Evolutionary conservation across 1,139 yeast species (phyloP).

Genomic region (Candida sp.): DNA sequence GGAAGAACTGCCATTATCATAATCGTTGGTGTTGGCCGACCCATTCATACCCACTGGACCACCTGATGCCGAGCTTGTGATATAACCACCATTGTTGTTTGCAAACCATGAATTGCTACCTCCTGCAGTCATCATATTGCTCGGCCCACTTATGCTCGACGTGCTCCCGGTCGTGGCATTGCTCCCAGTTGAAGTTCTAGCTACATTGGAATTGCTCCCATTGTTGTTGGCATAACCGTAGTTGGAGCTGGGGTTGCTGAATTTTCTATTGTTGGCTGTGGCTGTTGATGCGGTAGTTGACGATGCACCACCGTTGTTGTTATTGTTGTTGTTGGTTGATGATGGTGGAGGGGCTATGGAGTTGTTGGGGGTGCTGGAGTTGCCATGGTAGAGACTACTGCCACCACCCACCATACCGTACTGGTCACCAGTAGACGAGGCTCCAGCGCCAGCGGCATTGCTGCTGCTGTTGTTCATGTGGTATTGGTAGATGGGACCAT

Average conservation of each 20-base stretch:
- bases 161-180: conserved; percentile 4
- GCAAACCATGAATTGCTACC: background rate
- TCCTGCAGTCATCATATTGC: background rate
- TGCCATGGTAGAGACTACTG: background rate
- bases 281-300: conserved; percentile 5
- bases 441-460: conserved; percentile 12
- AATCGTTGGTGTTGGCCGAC: background rate
- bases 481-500: conserved; percentile 13
- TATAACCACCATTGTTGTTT: conserved; percentile 5
- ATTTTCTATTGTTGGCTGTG: conserved; percentile 1
- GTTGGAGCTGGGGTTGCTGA: background rate
- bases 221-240: conserved; percentile 4
- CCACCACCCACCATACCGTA: conserved; percentile 11
- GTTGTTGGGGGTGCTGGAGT: background rate
- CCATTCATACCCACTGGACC: background rate
- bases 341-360: background rate
- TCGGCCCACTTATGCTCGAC: conserved; percentile 11
- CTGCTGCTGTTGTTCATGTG: conserved; percentile 15
- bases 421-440: conserved; percentile 15
- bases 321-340: background rate
- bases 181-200: conserved; percentile 1
- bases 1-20: background rate
- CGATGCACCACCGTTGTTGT: background rate
- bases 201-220: conserved; percentile 4
- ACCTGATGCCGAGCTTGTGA: conserved; percentile 6